Evolutionary conservation across 2,329 filamentous ascomycete species (phyloP).

Genomic region (Cladophialophora bantiana): DNA sequence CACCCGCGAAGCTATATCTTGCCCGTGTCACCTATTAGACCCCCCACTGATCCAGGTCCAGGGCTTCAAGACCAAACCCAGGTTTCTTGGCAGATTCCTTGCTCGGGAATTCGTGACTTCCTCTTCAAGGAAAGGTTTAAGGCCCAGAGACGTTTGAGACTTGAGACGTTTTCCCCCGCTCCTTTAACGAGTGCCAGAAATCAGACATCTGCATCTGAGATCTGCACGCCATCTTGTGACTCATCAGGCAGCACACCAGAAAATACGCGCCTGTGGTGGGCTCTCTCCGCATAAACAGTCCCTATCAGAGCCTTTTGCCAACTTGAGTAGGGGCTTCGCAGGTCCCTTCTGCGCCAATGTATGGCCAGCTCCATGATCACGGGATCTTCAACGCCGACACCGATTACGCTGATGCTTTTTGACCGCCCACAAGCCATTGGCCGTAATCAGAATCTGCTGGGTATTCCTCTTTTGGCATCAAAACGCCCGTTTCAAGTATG

Average conservation of each 20-base stretch:
- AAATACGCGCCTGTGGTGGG: neutral
- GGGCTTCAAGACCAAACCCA: neutral
- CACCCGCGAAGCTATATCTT: neutral
- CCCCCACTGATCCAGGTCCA: neutral
- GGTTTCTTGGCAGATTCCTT: neutral
- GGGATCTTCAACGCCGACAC: neutral
- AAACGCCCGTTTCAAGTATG: neutral
- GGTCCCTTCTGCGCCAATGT: neutral
- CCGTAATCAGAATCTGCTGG: neutral
- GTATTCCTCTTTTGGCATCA: slow-evolving; percentile 1
- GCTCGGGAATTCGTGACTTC: slow-evolving; percentile 5
- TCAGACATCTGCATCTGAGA: neutral
- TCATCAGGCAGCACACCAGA: neutral
- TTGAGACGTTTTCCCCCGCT: neutral
- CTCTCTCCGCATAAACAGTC: neutral
- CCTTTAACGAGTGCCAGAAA: neutral
- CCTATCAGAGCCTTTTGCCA: neutral
- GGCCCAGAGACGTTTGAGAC: neutral
- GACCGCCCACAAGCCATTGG: neutral
- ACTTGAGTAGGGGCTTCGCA: neutral
- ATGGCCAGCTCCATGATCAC: neutral
- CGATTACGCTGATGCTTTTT: neutral
- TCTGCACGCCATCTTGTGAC: slow-evolving; percentile 5
- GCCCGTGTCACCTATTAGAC: slow-evolving; percentile 2
- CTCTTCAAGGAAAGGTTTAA: slow-evolving; percentile 4